Evolutionary conservation across 2,329 filamentous ascomycete genomes (phyloP).

Genomic region (Fusarium citri): DNA sequence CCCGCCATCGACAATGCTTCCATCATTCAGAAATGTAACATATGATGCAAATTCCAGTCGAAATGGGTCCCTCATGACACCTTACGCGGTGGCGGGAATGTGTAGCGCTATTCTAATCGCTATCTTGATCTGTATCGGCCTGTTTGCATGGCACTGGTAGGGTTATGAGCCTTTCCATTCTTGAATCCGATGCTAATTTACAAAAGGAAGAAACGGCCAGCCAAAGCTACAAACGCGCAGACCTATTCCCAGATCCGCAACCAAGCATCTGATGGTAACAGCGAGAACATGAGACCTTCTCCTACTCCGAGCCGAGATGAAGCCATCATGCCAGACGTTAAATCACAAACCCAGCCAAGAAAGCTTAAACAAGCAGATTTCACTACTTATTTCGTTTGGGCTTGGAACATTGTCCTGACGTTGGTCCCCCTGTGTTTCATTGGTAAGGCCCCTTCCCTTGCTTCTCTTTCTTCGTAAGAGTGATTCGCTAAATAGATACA

Average conservation of each 20-base stretch:
- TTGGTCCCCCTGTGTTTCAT: background rate
- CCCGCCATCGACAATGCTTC: accelerated
- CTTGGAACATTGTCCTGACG: background rate
- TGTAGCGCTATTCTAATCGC: background rate
- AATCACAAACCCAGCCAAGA: background rate
- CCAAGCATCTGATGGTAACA: background rate
- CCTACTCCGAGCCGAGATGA: background rate
- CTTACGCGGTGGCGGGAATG: background rate
- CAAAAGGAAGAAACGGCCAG: background rate
- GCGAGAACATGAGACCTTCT: background rate
- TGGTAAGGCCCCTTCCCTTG: background rate
- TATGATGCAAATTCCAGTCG: background rate
- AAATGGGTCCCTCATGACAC: background rate
- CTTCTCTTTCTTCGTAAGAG: accelerated
- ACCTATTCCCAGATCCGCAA: background rate
- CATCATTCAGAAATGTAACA: background rate
- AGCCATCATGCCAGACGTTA: accelerated
- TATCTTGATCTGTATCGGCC: background rate
- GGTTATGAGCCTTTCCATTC: accelerated
- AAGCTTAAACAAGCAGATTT: background rate
- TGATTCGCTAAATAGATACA: background rate
- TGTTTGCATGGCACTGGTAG: background rate
- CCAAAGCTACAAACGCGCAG: background rate
- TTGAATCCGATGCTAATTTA: background rate
- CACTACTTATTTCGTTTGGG: background rate